These are phyloP conservation scores for Sicyos edulis DNA, from an alignment of 306 rosid genomes.

Conservation along the genomic window DNA sequence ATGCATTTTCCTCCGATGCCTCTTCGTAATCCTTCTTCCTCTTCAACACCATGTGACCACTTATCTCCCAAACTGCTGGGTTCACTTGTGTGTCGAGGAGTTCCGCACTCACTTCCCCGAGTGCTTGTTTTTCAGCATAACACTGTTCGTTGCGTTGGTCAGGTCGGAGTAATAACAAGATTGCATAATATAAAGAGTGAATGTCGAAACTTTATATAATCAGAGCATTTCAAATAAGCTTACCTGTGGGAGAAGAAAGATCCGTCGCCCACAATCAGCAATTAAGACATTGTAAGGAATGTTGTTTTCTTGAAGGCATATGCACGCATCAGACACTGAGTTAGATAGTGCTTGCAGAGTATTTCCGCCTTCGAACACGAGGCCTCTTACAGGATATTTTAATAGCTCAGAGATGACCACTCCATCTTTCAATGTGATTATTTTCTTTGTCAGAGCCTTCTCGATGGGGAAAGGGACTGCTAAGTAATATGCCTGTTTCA, in stretches of 20 bases:
- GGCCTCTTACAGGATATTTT: constrained; percentile 82
- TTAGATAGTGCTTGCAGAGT: constrained; percentile 51
- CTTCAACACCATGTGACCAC: constrained; percentile 95
- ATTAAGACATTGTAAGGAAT: constrained; percentile 82
- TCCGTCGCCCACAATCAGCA: constrained; percentile 65
- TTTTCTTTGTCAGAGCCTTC: constrained; percentile 76
- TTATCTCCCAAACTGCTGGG: constrained; percentile 98
- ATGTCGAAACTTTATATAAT: background rate
- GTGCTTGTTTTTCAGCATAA: constrained; percentile 96
- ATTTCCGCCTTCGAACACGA: constrained; percentile 73
- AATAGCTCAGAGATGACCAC: constrained; percentile 57
- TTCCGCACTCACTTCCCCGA: constrained; percentile 84
- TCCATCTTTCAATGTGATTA: constrained; percentile 38
- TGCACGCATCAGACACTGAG: constrained; percentile 72
- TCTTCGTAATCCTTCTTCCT: constrained; percentile 83
- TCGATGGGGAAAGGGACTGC: constrained; percentile 82
- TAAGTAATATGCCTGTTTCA: constrained; percentile 74
- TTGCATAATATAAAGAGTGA: background rate
- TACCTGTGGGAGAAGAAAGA: constrained; percentile 93
- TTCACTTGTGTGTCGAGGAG: constrained; percentile 93
- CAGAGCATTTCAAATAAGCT: background rate
- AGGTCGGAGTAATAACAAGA: background rate
- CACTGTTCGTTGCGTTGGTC: constrained; percentile 41
- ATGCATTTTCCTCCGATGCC: constrained; percentile 87
- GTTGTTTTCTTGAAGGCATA: constrained; percentile 74